phyloP scores from a whole-genome alignment of 2,329 filamentous ascomycete species.

The Ophiostoma sp. region DNA sequence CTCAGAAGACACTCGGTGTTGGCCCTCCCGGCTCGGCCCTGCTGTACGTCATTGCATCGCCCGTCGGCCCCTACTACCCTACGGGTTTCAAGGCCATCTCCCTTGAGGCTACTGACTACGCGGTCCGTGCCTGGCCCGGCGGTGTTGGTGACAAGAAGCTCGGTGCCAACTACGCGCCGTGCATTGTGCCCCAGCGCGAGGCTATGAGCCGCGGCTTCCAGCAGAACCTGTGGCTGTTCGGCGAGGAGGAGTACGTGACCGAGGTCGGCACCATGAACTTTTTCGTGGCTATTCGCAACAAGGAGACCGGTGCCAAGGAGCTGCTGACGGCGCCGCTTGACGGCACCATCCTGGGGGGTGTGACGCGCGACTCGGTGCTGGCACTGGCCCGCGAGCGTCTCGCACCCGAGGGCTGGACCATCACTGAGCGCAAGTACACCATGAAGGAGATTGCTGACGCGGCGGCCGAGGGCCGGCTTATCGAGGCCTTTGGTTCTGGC shows the following conservation, averaged over 20 bases:
- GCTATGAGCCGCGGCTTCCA: constrained; percentile 89
- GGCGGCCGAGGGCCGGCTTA: constrained; percentile 71
- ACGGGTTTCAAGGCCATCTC: constrained; percentile 97
- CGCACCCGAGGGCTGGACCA: constrained; percentile 76
- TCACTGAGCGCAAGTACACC: constrained; percentile 84
- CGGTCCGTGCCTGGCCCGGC: constrained; percentile 94
- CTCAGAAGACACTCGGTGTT: constrained; percentile 88
- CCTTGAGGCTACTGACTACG: constrained; percentile 92
- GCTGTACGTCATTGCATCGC: constrained; percentile 90
- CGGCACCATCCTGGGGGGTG: constrained; percentile 91
- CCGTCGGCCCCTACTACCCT: constrained; percentile 95
- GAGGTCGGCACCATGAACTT: constrained; percentile 99
- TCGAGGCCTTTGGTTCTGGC: constrained; percentile 91
- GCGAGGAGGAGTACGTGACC: constrained; percentile 89
- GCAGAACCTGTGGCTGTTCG: constrained; percentile 97
- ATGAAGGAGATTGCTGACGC: constrained; percentile 83
- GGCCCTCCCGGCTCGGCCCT: constrained; percentile 86
- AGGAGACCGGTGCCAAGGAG: constrained; percentile 84
- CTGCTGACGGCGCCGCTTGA: constrained; percentile 92
- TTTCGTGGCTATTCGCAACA: constrained; percentile 79
- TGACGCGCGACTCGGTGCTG: constrained; percentile 90
- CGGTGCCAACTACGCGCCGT: constrained; percentile 98
- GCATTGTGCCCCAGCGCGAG: constrained; percentile 91
- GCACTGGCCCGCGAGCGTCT: constrained; percentile 77
- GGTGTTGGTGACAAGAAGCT: constrained; percentile 98